Conservation (phyloP, 1,284 basidiomycete genomes). For the Vanrija pseudolonga region DNA sequence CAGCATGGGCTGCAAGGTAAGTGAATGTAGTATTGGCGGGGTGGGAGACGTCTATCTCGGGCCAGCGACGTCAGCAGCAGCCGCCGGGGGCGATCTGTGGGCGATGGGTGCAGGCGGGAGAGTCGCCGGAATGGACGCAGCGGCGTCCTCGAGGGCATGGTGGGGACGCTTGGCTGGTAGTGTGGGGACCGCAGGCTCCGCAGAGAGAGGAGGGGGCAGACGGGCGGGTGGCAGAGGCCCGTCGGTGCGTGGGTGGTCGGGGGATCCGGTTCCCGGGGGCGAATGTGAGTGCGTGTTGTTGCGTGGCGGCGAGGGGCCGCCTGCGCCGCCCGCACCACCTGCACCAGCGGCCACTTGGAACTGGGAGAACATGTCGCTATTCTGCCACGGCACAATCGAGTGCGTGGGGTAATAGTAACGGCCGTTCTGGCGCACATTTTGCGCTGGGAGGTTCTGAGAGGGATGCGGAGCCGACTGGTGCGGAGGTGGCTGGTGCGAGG, state of each 20-base stretch:
- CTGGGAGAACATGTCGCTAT: conserved; percentile 15
- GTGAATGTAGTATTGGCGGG: no score
- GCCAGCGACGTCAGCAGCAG: no score
- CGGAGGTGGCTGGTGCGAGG: neutral
- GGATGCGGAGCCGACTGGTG: neutral
- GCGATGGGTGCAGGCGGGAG: no score
- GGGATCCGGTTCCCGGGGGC: neutral
- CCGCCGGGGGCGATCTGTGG: no score
- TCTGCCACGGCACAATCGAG: conserved; percentile 12
- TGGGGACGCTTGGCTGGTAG: neutral
- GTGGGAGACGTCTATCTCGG: no score
- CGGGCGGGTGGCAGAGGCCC: neutral
- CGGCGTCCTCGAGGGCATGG: neutral
- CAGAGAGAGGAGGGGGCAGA: neutral
- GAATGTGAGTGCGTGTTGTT: no score
- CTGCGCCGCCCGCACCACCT: neutral
- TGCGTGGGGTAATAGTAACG: conserved; percentile 12
- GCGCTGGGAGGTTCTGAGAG: conserved; percentile 4
- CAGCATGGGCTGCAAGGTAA: no score
- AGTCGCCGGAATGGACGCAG: neutral
- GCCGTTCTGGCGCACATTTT: conserved; percentile 10
- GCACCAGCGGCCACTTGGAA: conserved; percentile 4
- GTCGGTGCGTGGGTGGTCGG: neutral
- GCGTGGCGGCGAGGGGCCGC: neutral
- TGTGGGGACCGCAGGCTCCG: neutral